Evolutionary conservation across 768 basidiomycete genomes (phyloP), one percentile per base, ranked within the genome.

Genomic region (Termitomyces sp.): DNA sequence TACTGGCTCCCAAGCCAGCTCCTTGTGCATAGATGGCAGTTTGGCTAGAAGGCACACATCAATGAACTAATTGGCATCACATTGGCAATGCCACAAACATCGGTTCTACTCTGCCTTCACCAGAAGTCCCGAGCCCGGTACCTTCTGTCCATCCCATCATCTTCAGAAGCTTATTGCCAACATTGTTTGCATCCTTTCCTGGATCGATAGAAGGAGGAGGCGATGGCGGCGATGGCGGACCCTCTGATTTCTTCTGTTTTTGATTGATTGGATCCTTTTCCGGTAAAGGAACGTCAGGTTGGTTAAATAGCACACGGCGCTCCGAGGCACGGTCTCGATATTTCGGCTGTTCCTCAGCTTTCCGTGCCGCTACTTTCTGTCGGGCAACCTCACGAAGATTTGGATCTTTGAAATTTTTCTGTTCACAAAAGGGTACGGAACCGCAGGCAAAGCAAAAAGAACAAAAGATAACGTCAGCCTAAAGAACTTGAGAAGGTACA

Each of bases 91-190:
- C 6, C 26, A 78, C 88, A 50, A 70, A 89, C 86, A 98, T 85
- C 13, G 95, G 94, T 56, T 95, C 92, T 12, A 92, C 86, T 57
- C 94, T 73, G 45, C 95, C 95, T 53, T 92, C 90, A 4, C 90
- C 90, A 48, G 80, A 80, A 7, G 84, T 80, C 0, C 96, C 96
- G 42, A 98, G 73, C 1, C 96, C 95, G 16, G 82, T 85, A 6
- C 95, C 95, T 65, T 90, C 89, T 61, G 81, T 90, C 95, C 95
- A 98, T 0, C 96, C 97, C 95, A 98, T 98, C 84, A 96, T 95
- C 70, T 93, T 92, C 61, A 98, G 71, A 57, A 99, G 69, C 67
- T 92, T 94, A 68, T 95, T 95, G 6, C 97, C 97, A 12, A 93
- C 82, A 64, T 98, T 98, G 43, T 65, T 85, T 51, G 87, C 84